Percentiles rank a stretch among this genome's conserved stretches.
phyloP scores from a whole-genome alignment of 2,329 filamentous ascomycete genomes.

The Fusarium sp. region DNA sequence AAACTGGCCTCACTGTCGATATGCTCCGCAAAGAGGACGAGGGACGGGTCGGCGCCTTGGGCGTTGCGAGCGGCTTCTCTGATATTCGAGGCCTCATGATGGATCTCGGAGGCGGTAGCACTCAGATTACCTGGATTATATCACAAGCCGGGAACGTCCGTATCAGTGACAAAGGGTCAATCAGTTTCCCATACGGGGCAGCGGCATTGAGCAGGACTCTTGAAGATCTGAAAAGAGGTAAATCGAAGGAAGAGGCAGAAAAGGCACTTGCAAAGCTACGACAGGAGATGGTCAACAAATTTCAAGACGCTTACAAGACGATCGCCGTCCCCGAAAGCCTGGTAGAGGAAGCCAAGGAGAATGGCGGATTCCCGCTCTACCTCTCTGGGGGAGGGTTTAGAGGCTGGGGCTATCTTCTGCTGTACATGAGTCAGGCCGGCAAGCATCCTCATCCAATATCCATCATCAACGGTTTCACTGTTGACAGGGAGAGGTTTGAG shows the following conservation, averaged over 20 bases:
- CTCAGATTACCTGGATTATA: slow-evolving; percentile 75
- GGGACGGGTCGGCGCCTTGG: slow-evolving; percentile 72
- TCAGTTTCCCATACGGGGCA: slow-evolving; percentile 77
- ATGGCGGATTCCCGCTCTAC: slow-evolving; percentile 68
- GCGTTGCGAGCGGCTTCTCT: slow-evolving; percentile 73
- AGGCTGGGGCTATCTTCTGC: slow-evolving; percentile 76
- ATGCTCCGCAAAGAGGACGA: slow-evolving; percentile 75
- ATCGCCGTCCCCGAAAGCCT: slow-evolving; percentile 67
- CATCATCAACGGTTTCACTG: slow-evolving; percentile 76
- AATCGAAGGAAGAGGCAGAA: slow-evolving; percentile 52
- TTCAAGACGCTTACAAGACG: slow-evolving; percentile 61
- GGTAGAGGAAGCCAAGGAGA: slow-evolving; percentile 51
- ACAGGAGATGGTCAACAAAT: slow-evolving; percentile 62
- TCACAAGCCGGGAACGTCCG: slow-evolving; percentile 59
- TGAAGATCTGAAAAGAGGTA: slow-evolving; percentile 53
- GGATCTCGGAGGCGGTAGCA: slow-evolving; percentile 79
- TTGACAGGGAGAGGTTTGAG: slow-evolving; percentile 60
- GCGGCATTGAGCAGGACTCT: slow-evolving; percentile 71
- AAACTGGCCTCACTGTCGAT: slow-evolving; percentile 68
- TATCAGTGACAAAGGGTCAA: slow-evolving; percentile 65
- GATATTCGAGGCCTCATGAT: slow-evolving; percentile 72
- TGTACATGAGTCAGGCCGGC: slow-evolving; percentile 65
- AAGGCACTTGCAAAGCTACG: slow-evolving; percentile 56
- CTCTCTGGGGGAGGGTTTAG: slow-evolving; percentile 78
- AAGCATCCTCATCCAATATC: slow-evolving; percentile 74